These are phyloP conservation scores for Martensiomyces pterosporus DNA, from an alignment of 192 early-diverging fungal genomes.

Conservation along the genomic window DNA sequence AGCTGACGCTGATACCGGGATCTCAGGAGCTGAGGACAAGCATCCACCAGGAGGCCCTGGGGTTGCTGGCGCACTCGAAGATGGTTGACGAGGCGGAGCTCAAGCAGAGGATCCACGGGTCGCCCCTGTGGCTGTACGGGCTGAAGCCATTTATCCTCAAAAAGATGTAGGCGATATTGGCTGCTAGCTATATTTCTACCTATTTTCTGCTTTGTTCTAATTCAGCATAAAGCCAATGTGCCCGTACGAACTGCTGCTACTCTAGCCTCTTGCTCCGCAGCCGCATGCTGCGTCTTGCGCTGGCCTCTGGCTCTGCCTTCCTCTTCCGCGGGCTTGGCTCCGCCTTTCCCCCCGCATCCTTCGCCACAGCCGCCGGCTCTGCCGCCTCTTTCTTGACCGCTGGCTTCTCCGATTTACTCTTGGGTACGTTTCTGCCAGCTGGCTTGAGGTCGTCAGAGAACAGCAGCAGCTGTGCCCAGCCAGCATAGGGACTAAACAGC, in stretches of 20 bases:
- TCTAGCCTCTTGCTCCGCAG: no score
- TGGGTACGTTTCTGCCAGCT: no score
- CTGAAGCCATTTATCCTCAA: conserved; percentile 45
- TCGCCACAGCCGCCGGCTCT: no score
- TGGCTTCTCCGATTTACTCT: no score
- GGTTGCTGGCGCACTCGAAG: conserved; percentile 26
- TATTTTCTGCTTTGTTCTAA: no score
- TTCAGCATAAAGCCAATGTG: no score
- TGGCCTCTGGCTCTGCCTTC: no score
- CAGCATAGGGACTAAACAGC: conserved; percentile 75
- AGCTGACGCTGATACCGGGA: conserved; percentile 70
- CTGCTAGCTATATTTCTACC: no score
- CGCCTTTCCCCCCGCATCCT: no score
- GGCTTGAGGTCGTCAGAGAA: conserved; percentile 48
- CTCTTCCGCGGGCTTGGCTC: no score
- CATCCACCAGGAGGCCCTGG: conserved; percentile 38
- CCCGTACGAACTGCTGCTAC: no score
- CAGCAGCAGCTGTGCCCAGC: conserved; percentile 73
- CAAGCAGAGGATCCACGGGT: conserved; percentile 13
- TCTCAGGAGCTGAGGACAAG: conserved; percentile 59
- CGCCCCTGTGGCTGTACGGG: conserved; percentile 40
- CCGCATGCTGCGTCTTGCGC: no score
- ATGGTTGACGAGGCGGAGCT: conserved; percentile 28
- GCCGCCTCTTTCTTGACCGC: background rate
- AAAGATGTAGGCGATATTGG: conserved; percentile 26